A percentile compares a stretch with the other conserved stretches of the same genome.
Conservation (phyloP, 306 rosid species). For the Lablab purpureus region DNA sequence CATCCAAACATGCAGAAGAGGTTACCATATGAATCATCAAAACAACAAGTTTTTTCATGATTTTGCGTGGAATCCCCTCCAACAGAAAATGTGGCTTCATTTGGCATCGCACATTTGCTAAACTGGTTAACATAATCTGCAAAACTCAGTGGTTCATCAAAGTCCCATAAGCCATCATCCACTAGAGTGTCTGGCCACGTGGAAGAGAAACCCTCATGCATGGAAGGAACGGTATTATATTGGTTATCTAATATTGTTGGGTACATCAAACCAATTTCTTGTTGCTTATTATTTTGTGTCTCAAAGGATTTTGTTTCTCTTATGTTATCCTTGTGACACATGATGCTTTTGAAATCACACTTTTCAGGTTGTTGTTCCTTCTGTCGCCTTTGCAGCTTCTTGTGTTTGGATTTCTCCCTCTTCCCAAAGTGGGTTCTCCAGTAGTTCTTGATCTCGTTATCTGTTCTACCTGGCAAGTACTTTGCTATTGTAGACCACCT, state of each 20-base stretch:
- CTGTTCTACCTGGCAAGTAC: constrained; percentile 85
- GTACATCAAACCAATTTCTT: constrained; percentile 7
- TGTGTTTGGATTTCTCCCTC: constrained; percentile 49
- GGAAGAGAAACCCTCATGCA: constrained; percentile 39
- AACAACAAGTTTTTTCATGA: not conserved
- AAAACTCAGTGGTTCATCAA: constrained; percentile 45
- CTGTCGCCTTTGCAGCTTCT: constrained; percentile 45
- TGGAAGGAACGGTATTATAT: constrained; percentile 26
- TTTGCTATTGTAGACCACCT: constrained; percentile 89
- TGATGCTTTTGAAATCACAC: not conserved
- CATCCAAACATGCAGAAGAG: constrained; percentile 23
- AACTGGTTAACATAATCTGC: not conserved
- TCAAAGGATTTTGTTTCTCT: constrained; percentile 33
- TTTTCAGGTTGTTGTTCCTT: constrained; percentile 27
- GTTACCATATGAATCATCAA: not conserved
- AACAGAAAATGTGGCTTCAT: constrained; percentile 6
- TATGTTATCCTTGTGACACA: constrained; percentile 7
- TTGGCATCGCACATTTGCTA: constrained; percentile 34
- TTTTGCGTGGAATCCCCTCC: constrained; percentile 26
- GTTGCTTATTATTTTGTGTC: constrained; percentile 21
- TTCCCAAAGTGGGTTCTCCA: constrained; percentile 81
- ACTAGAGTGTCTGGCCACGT: constrained; percentile 45
- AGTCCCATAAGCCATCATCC: constrained; percentile 58
- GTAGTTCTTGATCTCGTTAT: constrained; percentile 77
- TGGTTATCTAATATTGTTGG: constrained; percentile 39